A percentile compares a stretch with the other conserved stretches of the same genome.
Evolutionary conservation across 208 protist genomes (phyloP).

Genomic region (Trypanosoma brucei): DNA sequence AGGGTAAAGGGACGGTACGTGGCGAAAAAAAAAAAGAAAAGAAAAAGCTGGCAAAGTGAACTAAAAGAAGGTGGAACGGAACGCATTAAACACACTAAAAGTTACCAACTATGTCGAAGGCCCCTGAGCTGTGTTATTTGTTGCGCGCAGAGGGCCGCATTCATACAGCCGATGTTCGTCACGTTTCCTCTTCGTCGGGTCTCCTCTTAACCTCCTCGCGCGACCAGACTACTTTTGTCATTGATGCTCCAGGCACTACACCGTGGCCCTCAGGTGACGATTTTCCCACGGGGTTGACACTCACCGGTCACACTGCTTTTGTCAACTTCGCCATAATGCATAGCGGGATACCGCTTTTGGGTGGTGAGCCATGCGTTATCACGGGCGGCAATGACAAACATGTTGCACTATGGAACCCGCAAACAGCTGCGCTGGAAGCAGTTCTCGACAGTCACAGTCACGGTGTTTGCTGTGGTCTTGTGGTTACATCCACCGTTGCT

Average conservation of each 20-base stretch:
- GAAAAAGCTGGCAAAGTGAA: too few species aligned
- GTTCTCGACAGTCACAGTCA: slow-evolving; percentile 61
- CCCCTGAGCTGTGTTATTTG: slow-evolving; percentile 26
- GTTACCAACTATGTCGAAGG: not conserved
- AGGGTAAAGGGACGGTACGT: too few species aligned
- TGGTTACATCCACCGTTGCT: slow-evolving; percentile 17
- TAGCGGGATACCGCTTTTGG: slow-evolving; percentile 29
- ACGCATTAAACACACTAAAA: not conserved
- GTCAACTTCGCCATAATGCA: slow-evolving; percentile 78
- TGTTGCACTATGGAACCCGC: slow-evolving; percentile 53
- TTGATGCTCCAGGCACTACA: slow-evolving; percentile 16
- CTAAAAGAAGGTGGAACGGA: not conserved
- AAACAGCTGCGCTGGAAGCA: slow-evolving; percentile 44
- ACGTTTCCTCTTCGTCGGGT: slow-evolving; percentile 24
- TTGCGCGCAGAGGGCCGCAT: slow-evolving; percentile 50
- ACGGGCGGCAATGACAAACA: slow-evolving; percentile 79
- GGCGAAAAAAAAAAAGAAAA: too few species aligned
- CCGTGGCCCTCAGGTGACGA: slow-evolving; percentile 2
- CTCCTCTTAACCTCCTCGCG: slow-evolving; percentile 49
- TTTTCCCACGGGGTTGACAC: slow-evolving; percentile 9
- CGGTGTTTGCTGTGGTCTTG: slow-evolving; percentile 52
- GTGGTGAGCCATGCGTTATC: slow-evolving; percentile 37
- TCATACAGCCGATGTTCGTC: slow-evolving; percentile 58
- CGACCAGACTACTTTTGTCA: slow-evolving; percentile 46
- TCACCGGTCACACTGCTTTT: slow-evolving; percentile 70